Evolutionary conservation across 140 eudicot species (phyloP).

Genomic region (Bidens hawaiensis): DNA sequence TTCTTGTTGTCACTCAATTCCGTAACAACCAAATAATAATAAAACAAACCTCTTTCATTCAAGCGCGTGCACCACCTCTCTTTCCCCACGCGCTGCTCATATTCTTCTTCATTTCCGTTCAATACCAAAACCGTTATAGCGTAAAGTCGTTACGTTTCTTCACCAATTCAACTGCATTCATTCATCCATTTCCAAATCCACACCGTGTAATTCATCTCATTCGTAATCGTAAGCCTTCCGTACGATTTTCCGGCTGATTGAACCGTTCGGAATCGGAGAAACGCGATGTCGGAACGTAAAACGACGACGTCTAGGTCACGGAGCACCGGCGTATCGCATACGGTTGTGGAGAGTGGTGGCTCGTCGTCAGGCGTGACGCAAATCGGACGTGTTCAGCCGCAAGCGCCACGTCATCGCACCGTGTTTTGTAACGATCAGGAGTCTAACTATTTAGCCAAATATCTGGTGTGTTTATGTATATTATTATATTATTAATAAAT

Average conservation of each 20-base stretch:
- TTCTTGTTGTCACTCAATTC: no score
- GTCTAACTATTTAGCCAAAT: slow-evolving; percentile 63
- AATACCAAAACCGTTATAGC: slow-evolving; percentile 5
- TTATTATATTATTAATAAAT: no score
- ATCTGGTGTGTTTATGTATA: slow-evolving; percentile 48
- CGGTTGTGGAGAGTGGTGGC: slow-evolving; percentile 34
- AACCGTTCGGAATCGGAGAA: slow-evolving; percentile 35
- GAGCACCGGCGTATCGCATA: slow-evolving; percentile 14
- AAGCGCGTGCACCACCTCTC: neutral
- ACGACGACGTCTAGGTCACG: slow-evolving; percentile 48
- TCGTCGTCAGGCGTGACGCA: slow-evolving; percentile 52
- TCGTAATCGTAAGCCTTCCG: slow-evolving; percentile 2
- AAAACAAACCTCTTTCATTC: neutral
- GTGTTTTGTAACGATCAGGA: slow-evolving; percentile 91
- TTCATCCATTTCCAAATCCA: neutral
- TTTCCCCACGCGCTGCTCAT: slow-evolving; percentile 24
- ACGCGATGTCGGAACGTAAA: slow-evolving; percentile 38
- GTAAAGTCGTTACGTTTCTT: neutral
- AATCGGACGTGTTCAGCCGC: slow-evolving; percentile 82
- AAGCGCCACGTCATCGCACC: slow-evolving; percentile 95
- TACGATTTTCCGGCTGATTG: slow-evolving; percentile 18
- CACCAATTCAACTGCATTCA: slow-evolving; percentile 31
- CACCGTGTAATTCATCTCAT: neutral
- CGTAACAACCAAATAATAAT: no score
- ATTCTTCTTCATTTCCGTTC: slow-evolving; percentile 15